Evolutionary conservation across 768 basidiomycete genomes (phyloP).

Genomic region (Naematelia aurantialba): DNA sequence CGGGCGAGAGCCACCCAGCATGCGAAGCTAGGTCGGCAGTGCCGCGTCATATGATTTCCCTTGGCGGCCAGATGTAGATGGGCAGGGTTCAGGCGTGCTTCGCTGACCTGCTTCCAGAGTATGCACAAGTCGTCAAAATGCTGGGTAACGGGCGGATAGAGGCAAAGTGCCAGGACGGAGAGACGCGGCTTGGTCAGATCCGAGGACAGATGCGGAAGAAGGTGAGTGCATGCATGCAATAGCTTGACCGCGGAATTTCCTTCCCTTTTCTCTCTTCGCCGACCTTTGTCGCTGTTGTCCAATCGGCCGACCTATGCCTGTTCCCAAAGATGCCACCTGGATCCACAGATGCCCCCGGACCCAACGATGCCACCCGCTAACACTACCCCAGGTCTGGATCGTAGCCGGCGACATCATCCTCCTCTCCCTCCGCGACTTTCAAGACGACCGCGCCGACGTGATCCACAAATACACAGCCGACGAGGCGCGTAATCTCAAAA

Average conservation of each 20-base stretch:
- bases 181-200: constrained; percentile 95
- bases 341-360: neutral
- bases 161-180: constrained; percentile 95
- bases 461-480: constrained; percentile 98
- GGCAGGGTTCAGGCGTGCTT: neutral
- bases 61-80: neutral
- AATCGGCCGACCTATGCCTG: no score
- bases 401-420: constrained; percentile 96
- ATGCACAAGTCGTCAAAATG: constrained; percentile 98
- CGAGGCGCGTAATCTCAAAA: constrained; percentile 76
- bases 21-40: neutral
- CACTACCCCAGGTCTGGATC: constrained; percentile 90
- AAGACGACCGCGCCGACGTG: constrained; percentile 98
- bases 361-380: neutral
- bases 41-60: neutral
- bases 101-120: constrained; percentile 61
- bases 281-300: no score
- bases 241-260: neutral
- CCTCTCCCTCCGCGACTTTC: constrained; percentile 93
- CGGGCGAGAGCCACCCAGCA: no score
- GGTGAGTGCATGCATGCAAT: constrained; percentile 55
- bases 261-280: constrained; percentile 2
- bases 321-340: neutral
- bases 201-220: constrained; percentile 99
- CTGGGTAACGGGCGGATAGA: constrained; percentile 95